phyloP scores from a whole-genome alignment of 169 alveolate species.

The Prorocentrum cordatum region DNA sequence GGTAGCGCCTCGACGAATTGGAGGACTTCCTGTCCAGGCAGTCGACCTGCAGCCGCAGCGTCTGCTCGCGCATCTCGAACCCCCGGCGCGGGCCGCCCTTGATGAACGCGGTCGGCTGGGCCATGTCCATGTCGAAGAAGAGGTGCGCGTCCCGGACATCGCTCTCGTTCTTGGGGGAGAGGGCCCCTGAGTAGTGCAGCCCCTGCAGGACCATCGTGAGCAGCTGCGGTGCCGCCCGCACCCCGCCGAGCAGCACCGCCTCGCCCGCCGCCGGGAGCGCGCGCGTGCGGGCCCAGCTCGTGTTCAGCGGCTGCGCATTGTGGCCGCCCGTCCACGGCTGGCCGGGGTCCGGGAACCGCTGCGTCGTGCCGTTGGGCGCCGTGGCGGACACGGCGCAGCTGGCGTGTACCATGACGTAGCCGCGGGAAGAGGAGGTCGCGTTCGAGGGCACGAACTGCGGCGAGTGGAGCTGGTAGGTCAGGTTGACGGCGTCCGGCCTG shows the following conservation, averaged over 20 bases:
- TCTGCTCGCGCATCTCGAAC: neutral
- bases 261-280: neutral
- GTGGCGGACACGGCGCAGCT: neutral
- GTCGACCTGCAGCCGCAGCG: neutral
- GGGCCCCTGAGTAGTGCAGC: conserved; percentile 7
- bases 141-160: neutral
- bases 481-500: neutral
- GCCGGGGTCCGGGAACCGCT: neutral
- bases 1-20: neutral
- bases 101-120: neutral
- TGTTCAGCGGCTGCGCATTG: neutral
- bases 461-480: neutral
- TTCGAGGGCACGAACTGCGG: neutral
- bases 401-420: neutral
- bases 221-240: neutral
- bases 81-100: neutral
- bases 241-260: conserved; percentile 19
- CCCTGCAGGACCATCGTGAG: neutral
- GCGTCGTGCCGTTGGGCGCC: neutral
- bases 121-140: neutral
- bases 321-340: conserved; percentile 14
- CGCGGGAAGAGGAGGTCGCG: neutral
- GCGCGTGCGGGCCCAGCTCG: neutral
- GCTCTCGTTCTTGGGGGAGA: neutral
- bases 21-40: neutral